Conservation (phyloP, 345 rosid species). For the Ceriops tagal region DNA sequence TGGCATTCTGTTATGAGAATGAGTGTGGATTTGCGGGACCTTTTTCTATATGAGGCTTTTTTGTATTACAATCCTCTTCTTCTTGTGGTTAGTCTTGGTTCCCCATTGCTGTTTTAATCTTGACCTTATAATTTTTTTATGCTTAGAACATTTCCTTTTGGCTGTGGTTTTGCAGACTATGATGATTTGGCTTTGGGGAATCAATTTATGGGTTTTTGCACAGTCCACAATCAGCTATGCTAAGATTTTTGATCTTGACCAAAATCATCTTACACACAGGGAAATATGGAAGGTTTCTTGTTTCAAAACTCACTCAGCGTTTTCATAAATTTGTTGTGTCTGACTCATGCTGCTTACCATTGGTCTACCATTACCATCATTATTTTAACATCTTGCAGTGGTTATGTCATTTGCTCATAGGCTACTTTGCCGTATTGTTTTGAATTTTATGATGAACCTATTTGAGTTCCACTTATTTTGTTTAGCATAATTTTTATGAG, state of each 20-base stretch:
- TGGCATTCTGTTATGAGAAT: conserved; percentile 95
- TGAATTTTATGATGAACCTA: too few species aligned
- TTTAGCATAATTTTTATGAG: background rate
- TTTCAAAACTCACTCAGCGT: background rate
- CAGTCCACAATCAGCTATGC: conserved; percentile 77
- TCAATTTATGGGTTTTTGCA: conserved; percentile 82
- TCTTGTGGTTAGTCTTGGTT: conserved; percentile 67
- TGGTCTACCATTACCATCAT: too few species aligned
- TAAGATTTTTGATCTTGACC: conserved; percentile 75
- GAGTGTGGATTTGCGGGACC: conserved; percentile 76
- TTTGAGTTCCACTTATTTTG: background rate
- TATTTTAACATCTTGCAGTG: too few species aligned
- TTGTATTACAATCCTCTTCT: conserved; percentile 96
- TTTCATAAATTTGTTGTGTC: background rate
- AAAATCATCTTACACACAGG: conserved; percentile 79
- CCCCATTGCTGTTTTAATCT: background rate
- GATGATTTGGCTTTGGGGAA: conserved; percentile 99
- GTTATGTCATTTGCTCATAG: too few species aligned
- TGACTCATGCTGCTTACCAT: too few species aligned
- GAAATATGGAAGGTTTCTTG: conserved; percentile 92
- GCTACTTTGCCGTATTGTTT: too few species aligned
- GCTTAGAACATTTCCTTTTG: conserved; percentile 7
- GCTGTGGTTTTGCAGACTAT: conserved; percentile 53
- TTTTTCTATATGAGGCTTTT: conserved; percentile 91
- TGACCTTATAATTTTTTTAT: background rate